Base-by-base conservation (phyloP, 768 basidiomycete genomes). In the Panaeolus papilionaceus region DNA sequence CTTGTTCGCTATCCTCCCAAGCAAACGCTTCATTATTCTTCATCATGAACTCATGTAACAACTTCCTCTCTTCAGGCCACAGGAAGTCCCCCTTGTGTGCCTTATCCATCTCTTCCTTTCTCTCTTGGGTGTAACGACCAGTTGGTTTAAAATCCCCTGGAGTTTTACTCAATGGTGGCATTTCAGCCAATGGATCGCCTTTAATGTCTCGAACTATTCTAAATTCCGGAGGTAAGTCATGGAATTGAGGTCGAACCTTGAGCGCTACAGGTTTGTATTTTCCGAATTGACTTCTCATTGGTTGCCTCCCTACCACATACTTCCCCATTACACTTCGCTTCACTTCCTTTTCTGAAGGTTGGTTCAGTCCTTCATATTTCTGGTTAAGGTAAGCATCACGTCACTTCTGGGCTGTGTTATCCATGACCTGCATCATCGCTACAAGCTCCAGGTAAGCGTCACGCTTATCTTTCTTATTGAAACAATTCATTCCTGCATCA, bases 191-290 rank as follows among this genome's bases (percentile, higher is more conserved):
- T 0, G 76, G 76, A 51, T 79, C 72, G 8, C 76, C 77, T 5
- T 26, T 63, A 18, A 80, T 78, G 11, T 77, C 67, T 2, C 75
- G 62, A 0, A 70, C 61, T 4, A 80, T 77, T 18, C 75, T 26
- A 61, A 74, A 79, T 39, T 75, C 47, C 6, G 72, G 71, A 0
- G 77, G 78, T 12, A 78, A 58, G 8, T 71, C 67, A 5, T 65
- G 65, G 14, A 69, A 62, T 0, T 77, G 64, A 0, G 78, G 78
- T 14, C 65, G 66, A 5, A 74, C 66, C 63, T 77, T 76, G n/a
- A 64, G 26, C 0, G 71, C 74, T 0, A 80, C 78, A 3, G 74
- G 76, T 54, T 80, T 80, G 67, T 80, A 80, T 64, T 77, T 78
- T 61, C 28, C 28, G 28, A 33, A 33, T 33, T 33, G 28, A 33